Conservation (phyloP, 306 rosid species). For the Carpinus fangiana region DNA sequence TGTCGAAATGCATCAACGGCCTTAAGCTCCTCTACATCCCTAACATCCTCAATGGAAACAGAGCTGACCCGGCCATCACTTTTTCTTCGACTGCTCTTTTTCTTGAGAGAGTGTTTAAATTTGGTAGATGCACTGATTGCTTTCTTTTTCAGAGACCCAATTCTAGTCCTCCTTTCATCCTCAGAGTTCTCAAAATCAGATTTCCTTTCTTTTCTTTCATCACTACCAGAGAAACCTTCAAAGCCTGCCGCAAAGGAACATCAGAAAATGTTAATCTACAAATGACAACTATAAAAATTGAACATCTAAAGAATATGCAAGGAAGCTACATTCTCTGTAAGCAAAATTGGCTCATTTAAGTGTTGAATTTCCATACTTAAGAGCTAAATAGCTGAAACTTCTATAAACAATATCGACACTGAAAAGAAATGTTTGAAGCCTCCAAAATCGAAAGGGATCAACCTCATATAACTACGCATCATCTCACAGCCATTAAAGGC, state of each 20-base stretch:
- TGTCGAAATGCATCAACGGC: constrained; percentile 85
- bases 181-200: constrained; percentile 94
- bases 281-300: background rate
- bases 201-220: constrained; percentile 82
- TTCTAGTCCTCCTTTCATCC: constrained; percentile 89
- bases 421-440: background rate
- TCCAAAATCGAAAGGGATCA: background rate
- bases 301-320: background rate
- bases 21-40: constrained; percentile 82
- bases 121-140: constrained; percentile 93
- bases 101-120: constrained; percentile 85
- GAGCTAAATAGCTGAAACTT: background rate
- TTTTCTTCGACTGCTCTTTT: constrained; percentile 77
- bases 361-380: background rate
- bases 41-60: constrained; percentile 92
- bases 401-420: background rate
- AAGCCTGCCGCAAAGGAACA: constrained; percentile 55
- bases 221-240: constrained; percentile 94
- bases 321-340: background rate
- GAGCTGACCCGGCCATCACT: constrained; percentile 92
- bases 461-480: background rate
- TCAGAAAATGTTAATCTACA: constrained; percentile 4
- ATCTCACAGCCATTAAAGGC: background rate
- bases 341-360: background rate
- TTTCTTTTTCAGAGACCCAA: constrained; percentile 90